These are phyloP conservation scores for Termitomyces sp. DNA, from an alignment of 768 basidiomycete species.

Conservation along the genomic window DNA sequence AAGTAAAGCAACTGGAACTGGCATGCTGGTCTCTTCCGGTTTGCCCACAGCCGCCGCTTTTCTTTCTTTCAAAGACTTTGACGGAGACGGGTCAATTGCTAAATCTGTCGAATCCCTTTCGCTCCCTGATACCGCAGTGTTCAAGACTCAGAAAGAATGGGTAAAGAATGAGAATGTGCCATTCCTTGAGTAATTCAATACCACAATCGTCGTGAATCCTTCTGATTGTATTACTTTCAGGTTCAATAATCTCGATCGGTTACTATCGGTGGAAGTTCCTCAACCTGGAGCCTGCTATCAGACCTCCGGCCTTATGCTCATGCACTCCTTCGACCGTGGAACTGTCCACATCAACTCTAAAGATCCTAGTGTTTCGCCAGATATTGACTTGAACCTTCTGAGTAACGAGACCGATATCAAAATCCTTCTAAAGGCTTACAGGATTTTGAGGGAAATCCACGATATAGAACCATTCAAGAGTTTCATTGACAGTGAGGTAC, in stretches of 20 bases:
- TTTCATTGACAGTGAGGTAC: conserved; percentile 6
- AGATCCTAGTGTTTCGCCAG: conserved; percentile 14
- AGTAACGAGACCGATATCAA: conserved; percentile 18
- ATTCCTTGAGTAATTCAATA: conserved; percentile 1
- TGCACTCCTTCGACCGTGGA: conserved; percentile 37
- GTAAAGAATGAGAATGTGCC: background rate
- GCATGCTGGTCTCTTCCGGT: background rate
- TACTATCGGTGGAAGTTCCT: background rate
- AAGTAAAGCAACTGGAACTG: background rate
- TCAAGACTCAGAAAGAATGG: background rate
- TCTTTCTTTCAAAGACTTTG: conserved; percentile 1
- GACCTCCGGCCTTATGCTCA: conserved; percentile 17
- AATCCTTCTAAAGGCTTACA: conserved; percentile 18
- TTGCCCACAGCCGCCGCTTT: background rate
- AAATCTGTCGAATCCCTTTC: background rate
- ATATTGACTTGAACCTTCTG: conserved; percentile 15
- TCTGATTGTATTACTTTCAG: background rate
- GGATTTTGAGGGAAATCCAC: conserved; percentile 12
- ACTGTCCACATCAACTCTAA: conserved; percentile 25
- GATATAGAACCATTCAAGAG: conserved; percentile 1
- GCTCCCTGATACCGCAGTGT: background rate
- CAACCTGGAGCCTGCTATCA: conserved; percentile 20
- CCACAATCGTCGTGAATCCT: too few species aligned
- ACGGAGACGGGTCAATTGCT: background rate
- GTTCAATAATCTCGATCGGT: background rate